Percentiles rank a stretch among this genome's conserved stretches.
phyloP scores from a whole-genome alignment of 164 flowering plant species.

The Tetrastigma voinierianum region DNA sequence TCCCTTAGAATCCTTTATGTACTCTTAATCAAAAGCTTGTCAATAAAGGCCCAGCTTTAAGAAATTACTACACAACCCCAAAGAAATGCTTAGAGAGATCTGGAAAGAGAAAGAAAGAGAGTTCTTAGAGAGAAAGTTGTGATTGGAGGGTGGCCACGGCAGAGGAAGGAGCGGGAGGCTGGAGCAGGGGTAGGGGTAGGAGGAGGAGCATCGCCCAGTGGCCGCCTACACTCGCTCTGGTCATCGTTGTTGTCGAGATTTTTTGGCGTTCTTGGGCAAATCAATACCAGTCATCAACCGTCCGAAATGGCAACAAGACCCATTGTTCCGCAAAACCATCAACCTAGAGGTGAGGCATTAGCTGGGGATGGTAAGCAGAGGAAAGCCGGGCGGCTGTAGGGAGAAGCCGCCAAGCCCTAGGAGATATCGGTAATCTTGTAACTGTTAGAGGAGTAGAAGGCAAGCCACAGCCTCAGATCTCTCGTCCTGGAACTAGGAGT shows the following conservation, averaged over 20 bases:
- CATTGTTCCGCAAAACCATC: constrained; percentile 34
- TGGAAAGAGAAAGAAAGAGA: constrained; percentile 10
- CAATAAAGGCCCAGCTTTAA: too few species aligned
- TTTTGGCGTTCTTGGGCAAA: constrained; percentile 15
- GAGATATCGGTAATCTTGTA: constrained; percentile 79
- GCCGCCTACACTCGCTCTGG: background rate
- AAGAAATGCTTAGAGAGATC: too few species aligned
- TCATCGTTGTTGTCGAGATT: background rate
- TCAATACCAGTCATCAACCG: background rate
- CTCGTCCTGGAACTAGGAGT: constrained; percentile 84
- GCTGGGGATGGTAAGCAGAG: constrained; percentile 49
- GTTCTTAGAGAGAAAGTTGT: background rate
- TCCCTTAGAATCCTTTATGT: too few species aligned
- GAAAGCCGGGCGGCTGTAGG: constrained; percentile 42
- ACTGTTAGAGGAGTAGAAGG: constrained; percentile 39
- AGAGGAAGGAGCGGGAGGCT: too few species aligned
- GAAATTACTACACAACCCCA: too few species aligned
- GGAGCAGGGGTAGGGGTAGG: too few species aligned
- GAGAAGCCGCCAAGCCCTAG: constrained; percentile 64
- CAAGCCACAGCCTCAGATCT: constrained; percentile 42
- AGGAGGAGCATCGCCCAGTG: constrained; percentile 11
- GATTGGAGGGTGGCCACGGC: background rate
- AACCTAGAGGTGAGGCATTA: constrained; percentile 46
- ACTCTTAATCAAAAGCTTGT: too few species aligned
- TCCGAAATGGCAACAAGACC: constrained; percentile 65